A percentile compares a stretch with the other conserved stretches of the same genome.
Conservation (phyloP, 106 monocot genomes). For the Posidonia australis region DNA sequence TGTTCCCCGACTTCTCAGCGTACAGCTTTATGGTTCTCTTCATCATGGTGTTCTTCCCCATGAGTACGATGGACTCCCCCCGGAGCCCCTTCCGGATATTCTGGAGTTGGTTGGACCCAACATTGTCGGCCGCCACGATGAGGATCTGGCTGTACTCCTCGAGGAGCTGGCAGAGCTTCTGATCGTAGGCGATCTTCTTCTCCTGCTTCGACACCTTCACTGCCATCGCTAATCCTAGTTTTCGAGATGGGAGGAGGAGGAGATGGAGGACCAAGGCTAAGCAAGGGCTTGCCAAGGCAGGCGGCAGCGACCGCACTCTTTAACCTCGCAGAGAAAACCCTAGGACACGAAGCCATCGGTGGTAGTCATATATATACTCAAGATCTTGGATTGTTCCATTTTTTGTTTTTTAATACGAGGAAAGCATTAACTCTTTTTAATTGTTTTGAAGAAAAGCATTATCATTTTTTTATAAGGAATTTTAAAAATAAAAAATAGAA, state of each 20-base stretch:
- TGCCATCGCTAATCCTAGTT: slow-evolving; percentile 31
- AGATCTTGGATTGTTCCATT: no score
- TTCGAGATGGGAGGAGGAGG: background rate
- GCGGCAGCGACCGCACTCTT: slow-evolving; percentile 1
- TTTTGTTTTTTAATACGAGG: no score
- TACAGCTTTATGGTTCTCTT: slow-evolving; percentile 69
- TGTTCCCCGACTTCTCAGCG: slow-evolving; percentile 61
- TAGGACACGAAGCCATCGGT: no score
- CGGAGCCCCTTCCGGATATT: slow-evolving; percentile 50
- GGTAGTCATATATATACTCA: no score
- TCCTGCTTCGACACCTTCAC: slow-evolving; percentile 69
- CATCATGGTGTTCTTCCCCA: slow-evolving; percentile 96
- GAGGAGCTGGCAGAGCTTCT: slow-evolving; percentile 60
- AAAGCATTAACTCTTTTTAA: no score
- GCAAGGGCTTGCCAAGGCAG: slow-evolving; percentile 18
- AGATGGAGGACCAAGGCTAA: slow-evolving; percentile 19
- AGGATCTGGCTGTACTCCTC: slow-evolving; percentile 77
- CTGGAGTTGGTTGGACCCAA: slow-evolving; percentile 80
- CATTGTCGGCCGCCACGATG: slow-evolving; percentile 71
- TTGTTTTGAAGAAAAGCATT: no score
- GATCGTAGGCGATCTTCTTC: slow-evolving; percentile 80
- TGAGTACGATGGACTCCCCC: slow-evolving; percentile 64
- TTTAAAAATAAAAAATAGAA: no score
- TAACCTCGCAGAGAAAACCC: no score
- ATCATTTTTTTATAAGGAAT: no score